Percentiles rank a stretch among this genome's conserved stretches.
phyloP scores from a whole-genome alignment of 345 rosid species.

The Populus ilicifolia region DNA sequence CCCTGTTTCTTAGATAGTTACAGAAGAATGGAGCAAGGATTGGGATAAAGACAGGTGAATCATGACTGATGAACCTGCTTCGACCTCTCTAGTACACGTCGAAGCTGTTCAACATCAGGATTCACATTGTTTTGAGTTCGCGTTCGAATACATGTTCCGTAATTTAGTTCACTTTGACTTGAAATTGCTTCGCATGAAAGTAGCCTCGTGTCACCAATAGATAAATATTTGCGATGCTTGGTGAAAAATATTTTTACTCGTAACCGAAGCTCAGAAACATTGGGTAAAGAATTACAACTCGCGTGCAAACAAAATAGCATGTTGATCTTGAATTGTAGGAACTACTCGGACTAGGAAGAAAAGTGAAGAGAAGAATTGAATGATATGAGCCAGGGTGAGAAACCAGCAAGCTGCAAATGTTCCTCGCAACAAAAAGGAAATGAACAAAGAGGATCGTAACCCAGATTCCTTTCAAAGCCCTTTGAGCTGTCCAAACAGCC shows the following conservation, averaged over 20 bases:
- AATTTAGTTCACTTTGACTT: background rate
- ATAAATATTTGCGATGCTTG: background rate
- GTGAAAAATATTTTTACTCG: background rate
- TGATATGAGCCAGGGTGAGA: background rate
- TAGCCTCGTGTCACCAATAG: background rate
- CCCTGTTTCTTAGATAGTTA: background rate
- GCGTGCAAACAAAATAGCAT: background rate
- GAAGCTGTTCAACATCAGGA: background rate
- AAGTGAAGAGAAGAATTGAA: background rate
- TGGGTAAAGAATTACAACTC: conserved; percentile 17
- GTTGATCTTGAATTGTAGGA: conserved; percentile 8
- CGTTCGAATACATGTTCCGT: background rate
- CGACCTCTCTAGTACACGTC: background rate
- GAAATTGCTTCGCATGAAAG: background rate
- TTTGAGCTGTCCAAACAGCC: conserved; percentile 60
- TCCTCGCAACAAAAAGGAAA: background rate
- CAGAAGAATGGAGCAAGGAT: background rate
- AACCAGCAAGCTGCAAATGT: background rate
- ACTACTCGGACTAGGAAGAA: background rate
- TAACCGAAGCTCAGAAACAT: conserved; percentile 19
- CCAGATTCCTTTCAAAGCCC: conserved; percentile 41
- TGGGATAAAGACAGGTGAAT: background rate
- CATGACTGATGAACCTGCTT: background rate
- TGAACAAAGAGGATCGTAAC: background rate
- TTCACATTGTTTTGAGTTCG: background rate